Evolutionary conservation across 495 filamentous ascomycete genomes (phyloP).

Genomic region (Penicillium bovifimosum): DNA sequence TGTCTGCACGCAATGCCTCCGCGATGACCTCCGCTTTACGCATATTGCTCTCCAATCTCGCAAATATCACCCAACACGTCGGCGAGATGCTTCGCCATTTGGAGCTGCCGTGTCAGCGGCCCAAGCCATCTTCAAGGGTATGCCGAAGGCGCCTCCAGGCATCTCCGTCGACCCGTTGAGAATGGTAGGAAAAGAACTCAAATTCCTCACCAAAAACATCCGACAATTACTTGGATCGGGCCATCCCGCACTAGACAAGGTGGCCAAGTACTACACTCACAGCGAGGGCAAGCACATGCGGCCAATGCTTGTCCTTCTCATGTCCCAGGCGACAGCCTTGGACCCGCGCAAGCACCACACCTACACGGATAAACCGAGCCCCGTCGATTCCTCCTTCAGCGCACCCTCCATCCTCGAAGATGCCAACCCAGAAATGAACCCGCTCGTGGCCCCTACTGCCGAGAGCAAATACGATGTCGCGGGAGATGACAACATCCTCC

Average conservation of each 20-base stretch:
- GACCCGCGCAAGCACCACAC: slow-evolving; percentile 56
- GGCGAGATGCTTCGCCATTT: slow-evolving; percentile 47
- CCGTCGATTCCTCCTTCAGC: slow-evolving; percentile 74
- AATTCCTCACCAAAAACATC: slow-evolving; percentile 86
- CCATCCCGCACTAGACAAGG: slow-evolving; percentile 87
- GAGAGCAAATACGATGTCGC: slow-evolving; percentile 44
- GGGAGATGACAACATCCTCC: slow-evolving; percentile 71
- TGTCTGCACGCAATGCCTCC: slow-evolving; percentile 44
- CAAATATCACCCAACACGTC: slow-evolving; percentile 41
- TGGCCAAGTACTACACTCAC: slow-evolving; percentile 97
- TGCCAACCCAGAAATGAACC: slow-evolving; percentile 65
- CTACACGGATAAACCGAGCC: slow-evolving; percentile 30
- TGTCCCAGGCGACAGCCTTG: slow-evolving; percentile 85
- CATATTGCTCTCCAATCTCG: slow-evolving; percentile 31
- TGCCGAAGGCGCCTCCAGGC: slow-evolving; percentile 53
- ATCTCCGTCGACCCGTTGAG: slow-evolving; percentile 68
- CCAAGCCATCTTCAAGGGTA: slow-evolving; percentile 69
- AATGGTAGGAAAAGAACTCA: slow-evolving; percentile 91
- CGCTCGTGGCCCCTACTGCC: slow-evolving; percentile 43
- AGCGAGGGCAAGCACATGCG: slow-evolving; percentile 95
- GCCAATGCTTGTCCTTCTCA: slow-evolving; percentile 87
- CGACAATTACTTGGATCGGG: slow-evolving; percentile 82
- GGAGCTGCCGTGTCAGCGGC: slow-evolving; percentile 72
- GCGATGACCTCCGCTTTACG: slow-evolving; percentile 31
- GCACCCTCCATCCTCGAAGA: slow-evolving; percentile 71